These are phyloP conservation scores for Aspergillus vadensis DNA, from an alignment of 2,329 filamentous ascomycete genomes.

Conservation along the genomic window DNA sequence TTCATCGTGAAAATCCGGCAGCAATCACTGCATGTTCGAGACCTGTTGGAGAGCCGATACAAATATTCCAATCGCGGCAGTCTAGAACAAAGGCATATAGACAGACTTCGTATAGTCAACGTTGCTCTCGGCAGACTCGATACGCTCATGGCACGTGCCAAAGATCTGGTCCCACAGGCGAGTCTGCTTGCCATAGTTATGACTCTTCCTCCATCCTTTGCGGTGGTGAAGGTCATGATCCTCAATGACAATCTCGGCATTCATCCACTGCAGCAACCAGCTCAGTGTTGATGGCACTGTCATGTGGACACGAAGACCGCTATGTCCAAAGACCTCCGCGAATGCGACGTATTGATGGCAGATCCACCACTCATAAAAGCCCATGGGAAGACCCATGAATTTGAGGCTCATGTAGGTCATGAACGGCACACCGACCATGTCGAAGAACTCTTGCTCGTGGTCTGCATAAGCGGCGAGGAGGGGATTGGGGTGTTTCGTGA, in stretches of 20 bases:
- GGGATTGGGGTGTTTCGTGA: slow-evolving; percentile 21
- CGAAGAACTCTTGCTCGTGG: slow-evolving; percentile 21
- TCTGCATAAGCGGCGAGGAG: slow-evolving; percentile 20
- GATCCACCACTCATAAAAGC: slow-evolving; percentile 24
- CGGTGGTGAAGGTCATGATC: slow-evolving; percentile 23
- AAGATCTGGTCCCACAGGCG: slow-evolving; percentile 24
- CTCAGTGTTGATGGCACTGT: slow-evolving; percentile 11
- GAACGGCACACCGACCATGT: slow-evolving; percentile 17
- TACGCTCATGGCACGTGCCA: slow-evolving; percentile 16
- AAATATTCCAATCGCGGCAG: no score
- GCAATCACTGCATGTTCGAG: no score
- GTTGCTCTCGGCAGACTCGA: slow-evolving; percentile 15
- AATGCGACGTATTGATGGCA: slow-evolving; percentile 21
- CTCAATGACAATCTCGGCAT: slow-evolving; percentile 21
- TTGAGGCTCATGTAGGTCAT: slow-evolving; percentile 16
- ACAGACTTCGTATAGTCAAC: slow-evolving; percentile 18
- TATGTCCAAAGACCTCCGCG: slow-evolving; percentile 20
- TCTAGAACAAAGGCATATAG: slow-evolving; percentile 13
- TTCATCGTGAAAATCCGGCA: no score
- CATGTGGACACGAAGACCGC: slow-evolving; percentile 18
- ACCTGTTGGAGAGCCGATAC: no score
- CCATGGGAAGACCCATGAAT: slow-evolving; percentile 17
- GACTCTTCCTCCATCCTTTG: slow-evolving; percentile 21
- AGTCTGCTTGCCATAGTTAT: slow-evolving; percentile 24
- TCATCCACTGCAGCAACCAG: slow-evolving; percentile 14